Evolutionary conservation across 2,329 filamentous ascomycete genomes (phyloP), one percentile per base, ranked within the genome.

Genomic region (Raffaelea ambrosiae): DNA sequence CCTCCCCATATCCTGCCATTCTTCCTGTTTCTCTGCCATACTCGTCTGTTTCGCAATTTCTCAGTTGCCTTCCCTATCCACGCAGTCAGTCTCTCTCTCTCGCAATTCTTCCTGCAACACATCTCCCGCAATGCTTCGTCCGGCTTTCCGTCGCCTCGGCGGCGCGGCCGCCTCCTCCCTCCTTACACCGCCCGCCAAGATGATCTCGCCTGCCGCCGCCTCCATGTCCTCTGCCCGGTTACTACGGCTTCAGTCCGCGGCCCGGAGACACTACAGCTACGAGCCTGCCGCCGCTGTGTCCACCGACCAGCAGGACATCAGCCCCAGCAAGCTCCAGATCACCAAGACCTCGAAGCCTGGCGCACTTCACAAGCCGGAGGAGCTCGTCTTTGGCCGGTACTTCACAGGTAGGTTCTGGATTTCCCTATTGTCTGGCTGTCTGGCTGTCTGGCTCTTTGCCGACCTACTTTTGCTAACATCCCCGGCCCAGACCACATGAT

Each of bases 401-500:
- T 98, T 98, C 67, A 95, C 93, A 59, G 89, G 88, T 90, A n/a
- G 18, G 19, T 29, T 11, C 19, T 42, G 23, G 5, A 29, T 40
- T 23, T 18, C 21, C 10, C 23, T 5, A 20, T 40, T 7, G 11
- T 9, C 4, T 44, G 26, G 7, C n/a, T 16, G 4, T 23, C 9
- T 16, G 3, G 13, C 42, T 33, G 36, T 33, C 44, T 38, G 29
- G 35, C 35, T 31, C 19, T 22, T 33, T 22, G 31, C 35, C 22
- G 38, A 29, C n/a, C 41, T 3, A 21, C 39, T 20, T 7, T 16
- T 22, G 39, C 39, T 41, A 20, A 20, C 39, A 8, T 16, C 39
- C 23, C 10, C 33, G 7, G n/a, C n/a, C 39, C 63, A 94, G 93
- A 98, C 72, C 93, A 97, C 71, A 97, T 98, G 91, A 83, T 97